phyloP scores from a whole-genome alignment of 345 rosid species.

The Bruguiera sexangula region DNA sequence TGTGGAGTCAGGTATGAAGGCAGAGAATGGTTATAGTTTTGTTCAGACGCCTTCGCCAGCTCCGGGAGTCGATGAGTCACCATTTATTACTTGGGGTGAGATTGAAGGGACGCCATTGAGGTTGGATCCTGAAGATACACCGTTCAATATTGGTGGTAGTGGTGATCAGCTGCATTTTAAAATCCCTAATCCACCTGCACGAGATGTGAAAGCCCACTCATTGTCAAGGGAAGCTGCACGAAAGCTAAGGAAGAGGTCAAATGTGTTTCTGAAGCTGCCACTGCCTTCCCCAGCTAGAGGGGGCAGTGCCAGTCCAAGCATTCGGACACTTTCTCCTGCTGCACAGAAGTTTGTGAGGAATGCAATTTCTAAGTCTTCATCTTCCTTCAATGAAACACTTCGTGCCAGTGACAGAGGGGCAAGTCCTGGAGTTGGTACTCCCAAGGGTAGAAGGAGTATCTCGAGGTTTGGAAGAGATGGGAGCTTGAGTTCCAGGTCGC shows the following conservation, averaged over 20 bases:
- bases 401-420: slow-evolving; percentile 93
- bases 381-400: slow-evolving; percentile 90
- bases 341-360: slow-evolving; percentile 91
- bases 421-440: slow-evolving; percentile 65
- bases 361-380: slow-evolving; percentile 74
- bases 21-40: slow-evolving; percentile 82
- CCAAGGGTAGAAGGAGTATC: slow-evolving; percentile 65
- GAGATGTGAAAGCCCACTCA: slow-evolving; percentile 85
- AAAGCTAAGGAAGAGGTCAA: slow-evolving; percentile 72
- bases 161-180: slow-evolving; percentile 77
- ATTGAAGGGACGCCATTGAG: slow-evolving; percentile 94
- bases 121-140: slow-evolving; percentile 84
- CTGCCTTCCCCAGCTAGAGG: slow-evolving; percentile 83
- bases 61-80: slow-evolving; percentile 87
- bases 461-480: slow-evolving; percentile 83
- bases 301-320: slow-evolving; percentile 94
- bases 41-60: slow-evolving; percentile 92
- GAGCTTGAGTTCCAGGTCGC: slow-evolving; percentile 37
- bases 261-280: slow-evolving; percentile 85
- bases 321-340: slow-evolving; percentile 78
- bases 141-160: slow-evolving; percentile 80
- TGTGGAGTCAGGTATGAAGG: slow-evolving; percentile 64
- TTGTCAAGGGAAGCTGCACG: slow-evolving; percentile 88
- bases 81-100: slow-evolving; percentile 98
- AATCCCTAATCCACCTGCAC: slow-evolving; percentile 65